A percentile compares a stretch with the other conserved stretches of the same genome.
phyloP scores from a whole-genome alignment of 306 rosid species.

The Pachyrhizus erosus region DNA sequence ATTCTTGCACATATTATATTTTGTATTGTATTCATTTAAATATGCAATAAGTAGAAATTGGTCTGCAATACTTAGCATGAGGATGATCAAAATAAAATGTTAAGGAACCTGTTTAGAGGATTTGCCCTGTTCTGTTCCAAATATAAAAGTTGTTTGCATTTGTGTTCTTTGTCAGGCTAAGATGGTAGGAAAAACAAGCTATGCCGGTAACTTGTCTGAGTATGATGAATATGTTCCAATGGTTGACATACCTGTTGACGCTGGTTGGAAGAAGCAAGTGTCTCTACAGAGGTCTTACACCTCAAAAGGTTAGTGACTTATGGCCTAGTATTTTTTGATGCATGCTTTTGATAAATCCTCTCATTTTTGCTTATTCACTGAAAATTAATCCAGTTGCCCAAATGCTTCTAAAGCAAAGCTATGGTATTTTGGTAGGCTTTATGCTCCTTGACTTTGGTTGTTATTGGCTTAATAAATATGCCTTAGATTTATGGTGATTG shows the following conservation, averaged over 20 bases:
- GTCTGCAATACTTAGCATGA: conserved; percentile 6
- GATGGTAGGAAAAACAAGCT: conserved; percentile 73
- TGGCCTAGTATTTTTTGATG: conserved; percentile 17
- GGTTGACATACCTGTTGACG: conserved; percentile 97
- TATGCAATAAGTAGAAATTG: background rate
- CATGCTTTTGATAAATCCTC: conserved; percentile 24
- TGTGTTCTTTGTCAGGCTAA: conserved; percentile 64
- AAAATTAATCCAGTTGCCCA: background rate
- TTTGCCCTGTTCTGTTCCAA: conserved; percentile 14
- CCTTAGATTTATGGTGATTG: conserved; percentile 1
- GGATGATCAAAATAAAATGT: conserved; percentile 16
- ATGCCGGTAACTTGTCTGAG: conserved; percentile 65
- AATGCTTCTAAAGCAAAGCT: background rate
- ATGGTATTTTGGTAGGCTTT: conserved; percentile 25
- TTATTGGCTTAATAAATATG: background rate
- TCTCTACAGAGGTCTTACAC: conserved; percentile 60
- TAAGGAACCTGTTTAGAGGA: conserved; percentile 14
- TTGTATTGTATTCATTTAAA: background rate
- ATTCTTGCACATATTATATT: conserved; percentile 7
- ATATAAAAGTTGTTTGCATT: background rate
- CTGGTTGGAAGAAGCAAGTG: conserved; percentile 78
- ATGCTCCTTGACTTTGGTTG: background rate
- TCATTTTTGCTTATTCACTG: conserved; percentile 26
- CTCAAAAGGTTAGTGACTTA: conserved; percentile 67
- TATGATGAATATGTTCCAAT: conserved; percentile 96